Evolutionary conservation across 352 stramenopile genomes (phyloP), one percentile per base, ranked within the genome.

Genomic region (Globisporangium sylvaticum): DNA sequence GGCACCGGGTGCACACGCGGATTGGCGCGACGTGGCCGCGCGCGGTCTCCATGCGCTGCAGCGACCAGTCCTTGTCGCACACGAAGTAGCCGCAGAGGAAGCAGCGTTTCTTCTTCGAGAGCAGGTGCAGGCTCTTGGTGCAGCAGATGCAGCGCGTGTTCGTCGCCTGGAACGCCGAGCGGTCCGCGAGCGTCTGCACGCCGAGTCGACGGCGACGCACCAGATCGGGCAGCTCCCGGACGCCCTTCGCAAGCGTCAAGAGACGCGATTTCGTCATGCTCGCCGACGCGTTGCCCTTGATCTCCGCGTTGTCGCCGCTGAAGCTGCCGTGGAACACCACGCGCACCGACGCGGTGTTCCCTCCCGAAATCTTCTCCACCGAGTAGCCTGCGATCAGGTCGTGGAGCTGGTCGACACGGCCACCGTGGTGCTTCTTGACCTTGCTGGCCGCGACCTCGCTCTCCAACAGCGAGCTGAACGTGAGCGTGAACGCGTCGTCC

Each of bases 71-170:
- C 18, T 66, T 58, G 12, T 78, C 68, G 46, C 73, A 80, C 22
- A 80, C 72, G 24, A 48, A 58, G 37, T 74, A 62, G 48, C 73
- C 70, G 27, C 73, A 78, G 6, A 80, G 53, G 18, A 53, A 56
- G 32, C 73, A 80, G 4, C 66, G 60, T 48, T 71, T 75, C 31
- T 68, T 71, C 31, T 42, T 50, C n/a, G 32, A 37, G 52, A 69
- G 22, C 32, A 80, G 4, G 3, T 75, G 50, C 42, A 89, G 67
- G 18, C 71, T 72, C 56, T 76, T 78, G 9, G 73, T 74, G 44
- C 82, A 90, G 63, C 73, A 80, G 32, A 81, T 76, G 56, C 82
- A 90, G n/a, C 76, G 74, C 14, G 73, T 75, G 66, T 87, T 90
- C 15, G 68, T 76, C 9, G 73, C 69, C 24, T 80, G 61, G 46